A percentile compares a stretch with the other conserved stretches of the same genome.
Evolutionary conservation across 78 protist species (phyloP).

Genomic region (Goniomonas avonlea): DNA sequence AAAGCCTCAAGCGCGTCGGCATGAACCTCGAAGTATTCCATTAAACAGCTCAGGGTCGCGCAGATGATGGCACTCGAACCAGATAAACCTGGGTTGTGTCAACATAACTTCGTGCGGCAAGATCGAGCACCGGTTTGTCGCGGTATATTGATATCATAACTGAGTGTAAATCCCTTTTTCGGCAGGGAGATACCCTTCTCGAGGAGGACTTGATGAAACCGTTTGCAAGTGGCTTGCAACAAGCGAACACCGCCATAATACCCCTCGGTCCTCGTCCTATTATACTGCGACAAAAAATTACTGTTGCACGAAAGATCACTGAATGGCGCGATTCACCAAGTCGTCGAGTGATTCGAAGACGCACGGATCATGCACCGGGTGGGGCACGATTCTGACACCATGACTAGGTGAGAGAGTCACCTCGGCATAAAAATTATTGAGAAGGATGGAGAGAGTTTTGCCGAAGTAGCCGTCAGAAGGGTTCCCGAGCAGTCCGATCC

Average conservation of each 20-base stretch:
- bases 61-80: constrained; percentile 29
- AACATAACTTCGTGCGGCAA: neutral
- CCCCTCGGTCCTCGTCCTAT: neutral
- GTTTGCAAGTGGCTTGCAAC: constrained; percentile 34
- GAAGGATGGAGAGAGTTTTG: constrained; percentile 26
- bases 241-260: constrained; percentile 42
- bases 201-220: constrained; percentile 13
- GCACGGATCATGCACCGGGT: neutral
- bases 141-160: constrained; percentile 38
- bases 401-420: neutral
- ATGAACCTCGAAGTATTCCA: constrained; percentile 20
- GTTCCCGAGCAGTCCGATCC: constrained; percentile 42
- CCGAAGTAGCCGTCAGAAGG: constrained; percentile 45
- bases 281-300: no score
- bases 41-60: constrained; percentile 3
- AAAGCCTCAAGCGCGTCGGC: no score
- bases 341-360: no score
- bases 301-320: no score
- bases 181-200: neutral
- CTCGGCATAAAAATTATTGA: constrained; percentile 28
- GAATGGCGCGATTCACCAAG: no score
- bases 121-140: constrained; percentile 3
- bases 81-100: constrained; percentile 37
- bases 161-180: constrained; percentile 16
- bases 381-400: neutral